phyloP scores from a whole-genome alignment of 176 grass and related monocot genomes.

The Zea mays region DNA sequence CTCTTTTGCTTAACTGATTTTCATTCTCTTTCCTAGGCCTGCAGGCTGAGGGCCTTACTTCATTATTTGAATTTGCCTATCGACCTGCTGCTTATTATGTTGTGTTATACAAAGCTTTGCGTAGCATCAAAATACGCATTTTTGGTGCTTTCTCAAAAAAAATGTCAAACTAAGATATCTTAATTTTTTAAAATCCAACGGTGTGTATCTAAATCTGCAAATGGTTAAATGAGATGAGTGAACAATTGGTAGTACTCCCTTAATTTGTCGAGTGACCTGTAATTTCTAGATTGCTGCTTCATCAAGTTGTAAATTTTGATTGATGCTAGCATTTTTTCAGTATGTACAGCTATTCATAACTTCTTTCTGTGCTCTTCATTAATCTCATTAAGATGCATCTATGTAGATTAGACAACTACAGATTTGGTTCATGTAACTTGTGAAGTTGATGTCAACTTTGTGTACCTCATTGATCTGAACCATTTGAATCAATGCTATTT shows the following conservation, averaged over 20 bases:
- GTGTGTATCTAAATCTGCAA: not conserved
- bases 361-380: not conserved
- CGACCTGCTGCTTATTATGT: too few species aligned
- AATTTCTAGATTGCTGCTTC: slow-evolving; percentile 15
- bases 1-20: not conserved
- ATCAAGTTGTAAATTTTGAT: not conserved
- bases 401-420: not conserved
- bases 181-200: not conserved
- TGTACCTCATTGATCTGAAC: not conserved
- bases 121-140: too few species aligned
- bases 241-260: not conserved
- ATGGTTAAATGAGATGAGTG: not conserved
- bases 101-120: too few species aligned
- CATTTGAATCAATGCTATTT: slow-evolving; percentile 8
- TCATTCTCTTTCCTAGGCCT: not conserved
- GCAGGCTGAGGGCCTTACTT: too few species aligned
- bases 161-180: not conserved
- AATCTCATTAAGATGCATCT: not conserved
- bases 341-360: not conserved
- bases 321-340: not conserved
- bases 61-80: too few species aligned
- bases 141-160: too few species aligned
- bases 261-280: not conserved
- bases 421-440: slow-evolving; percentile 11
- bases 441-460: not conserved